Base-by-base conservation (phyloP, 2,329 filamentous ascomycete genomes). In the Cyanodermella asteris region DNA sequence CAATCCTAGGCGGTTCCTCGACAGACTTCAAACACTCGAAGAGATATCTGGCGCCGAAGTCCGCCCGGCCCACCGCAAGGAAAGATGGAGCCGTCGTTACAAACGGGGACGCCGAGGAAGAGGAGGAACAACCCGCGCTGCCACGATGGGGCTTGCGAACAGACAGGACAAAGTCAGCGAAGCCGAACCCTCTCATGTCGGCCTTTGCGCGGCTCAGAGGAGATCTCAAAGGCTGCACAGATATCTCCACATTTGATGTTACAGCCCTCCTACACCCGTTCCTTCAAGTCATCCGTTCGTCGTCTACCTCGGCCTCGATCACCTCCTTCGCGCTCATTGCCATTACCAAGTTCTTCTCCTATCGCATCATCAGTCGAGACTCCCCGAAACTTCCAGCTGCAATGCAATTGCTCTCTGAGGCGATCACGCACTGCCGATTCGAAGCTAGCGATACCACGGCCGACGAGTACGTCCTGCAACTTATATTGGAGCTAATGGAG, bases 401-500 rank as follows among this genome's bases (percentile, higher is more conserved):
- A 10, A 91, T 97, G 80, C 87, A 94, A 48, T 70, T 82, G 4
- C 59, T 97, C 15, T 91, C 84, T 10, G 78, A 81, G 10, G 87
- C 87, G 5, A 87, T 97, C 34, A 97, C 87, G 23, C 84, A 97
- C 46, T 97, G 87, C 44, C 73, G 90, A 31, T 97, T 97, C 41
- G 87, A 94, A 49, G 84, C 87, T 14, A 93, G 80, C 45, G 87
- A 97, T 45, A 80, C 80, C 11, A 72, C 82, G 1, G 81, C 90
- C 32, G 87, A 93, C 42, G 87, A 97, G 49, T 81, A 94, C 26
- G 90, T 97, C 9, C 61, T 94, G 27, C 56, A 94, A 28, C 74
- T 90, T 52, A 94, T 97, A 39, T 51, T 97, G 31, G 87, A 91
- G 44, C 62, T 97, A 23, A 97, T 97, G 87, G 87, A 97, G 49